Conservation (phyloP, 805 yeast species). For the Schwanniomyces sp. region DNA sequence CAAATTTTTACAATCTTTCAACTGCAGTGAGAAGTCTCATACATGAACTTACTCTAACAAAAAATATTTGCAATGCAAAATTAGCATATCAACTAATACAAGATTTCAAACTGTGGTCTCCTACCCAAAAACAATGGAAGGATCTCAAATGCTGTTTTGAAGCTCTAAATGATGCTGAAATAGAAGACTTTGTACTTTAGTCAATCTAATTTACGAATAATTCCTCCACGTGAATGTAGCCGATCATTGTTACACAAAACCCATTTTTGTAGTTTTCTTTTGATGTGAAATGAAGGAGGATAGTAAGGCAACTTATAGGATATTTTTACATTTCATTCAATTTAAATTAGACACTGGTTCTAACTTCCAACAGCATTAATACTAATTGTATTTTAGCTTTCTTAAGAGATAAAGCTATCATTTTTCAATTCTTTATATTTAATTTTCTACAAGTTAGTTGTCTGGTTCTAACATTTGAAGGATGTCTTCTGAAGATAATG, state of each 20-base stretch:
- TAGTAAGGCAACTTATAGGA: not conserved
- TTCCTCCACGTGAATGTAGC: conserved; percentile 1
- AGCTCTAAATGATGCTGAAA: conserved; percentile 29
- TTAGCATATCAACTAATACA: conserved; percentile 23
- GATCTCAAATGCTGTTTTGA: conserved; percentile 33
- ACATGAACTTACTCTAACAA: conserved; percentile 30
- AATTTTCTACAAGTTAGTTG: not conserved
- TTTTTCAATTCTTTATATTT: not conserved
- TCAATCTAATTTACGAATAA: not conserved
- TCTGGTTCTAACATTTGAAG: not conserved
- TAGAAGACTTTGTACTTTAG: conserved; percentile 21
- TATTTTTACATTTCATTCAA: not conserved
- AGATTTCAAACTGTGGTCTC: conserved; percentile 30
- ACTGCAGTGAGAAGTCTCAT: conserved; percentile 40
- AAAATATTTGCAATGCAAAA: conserved; percentile 24
- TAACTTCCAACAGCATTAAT: not conserved
- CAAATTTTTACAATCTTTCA: conserved; percentile 20
- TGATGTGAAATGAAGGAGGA: not conserved
- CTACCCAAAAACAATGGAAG: conserved; percentile 26
- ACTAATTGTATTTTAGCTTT: not conserved
- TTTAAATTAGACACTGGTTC: not conserved
- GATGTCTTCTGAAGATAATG: conserved; percentile 24
- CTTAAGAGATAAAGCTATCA: not conserved
- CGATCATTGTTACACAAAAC: not conserved
- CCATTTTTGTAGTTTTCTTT: not conserved